Percentiles rank a stretch among this genome's conserved stretches.
Evolutionary conservation across 2,329 filamentous ascomycete species (phyloP).

Genomic region (Chaetoscypha palmicola): DNA sequence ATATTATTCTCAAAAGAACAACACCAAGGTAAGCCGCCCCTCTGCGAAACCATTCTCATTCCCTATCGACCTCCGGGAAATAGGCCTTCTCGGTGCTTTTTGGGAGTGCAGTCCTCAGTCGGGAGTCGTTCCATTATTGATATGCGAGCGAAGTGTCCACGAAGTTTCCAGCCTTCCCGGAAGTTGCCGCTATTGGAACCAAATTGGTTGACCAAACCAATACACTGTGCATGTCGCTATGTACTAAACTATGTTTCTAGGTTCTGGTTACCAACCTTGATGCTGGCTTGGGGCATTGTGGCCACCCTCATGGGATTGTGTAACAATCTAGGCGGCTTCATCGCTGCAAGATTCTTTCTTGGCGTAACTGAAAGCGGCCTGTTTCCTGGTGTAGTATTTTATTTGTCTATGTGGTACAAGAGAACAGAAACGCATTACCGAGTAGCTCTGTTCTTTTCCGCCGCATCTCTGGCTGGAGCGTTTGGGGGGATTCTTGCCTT

Average conservation of each 20-base stretch:
- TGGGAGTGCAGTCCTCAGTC: no score
- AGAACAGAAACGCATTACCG: slow-evolving; percentile 47
- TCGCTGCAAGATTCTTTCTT: slow-evolving; percentile 47
- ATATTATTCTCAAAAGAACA: slow-evolving; percentile 54
- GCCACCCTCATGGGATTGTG: slow-evolving; percentile 46
- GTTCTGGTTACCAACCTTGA: slow-evolving; percentile 51
- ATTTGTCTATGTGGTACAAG: slow-evolving; percentile 46
- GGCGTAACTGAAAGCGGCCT: slow-evolving; percentile 50
- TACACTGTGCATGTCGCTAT: no score
- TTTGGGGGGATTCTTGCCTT: slow-evolving; percentile 52
- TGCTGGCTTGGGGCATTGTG: slow-evolving; percentile 48
- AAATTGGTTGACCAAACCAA: background rate
- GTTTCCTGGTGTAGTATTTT: slow-evolving; percentile 46
- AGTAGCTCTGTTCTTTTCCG: slow-evolving; percentile 49
- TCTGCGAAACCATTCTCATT: no score
- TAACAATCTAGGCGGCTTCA: slow-evolving; percentile 43
- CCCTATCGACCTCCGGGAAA: no score
- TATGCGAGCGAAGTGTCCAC: no score
- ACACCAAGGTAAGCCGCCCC: slow-evolving; percentile 33
- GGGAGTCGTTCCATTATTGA: no score
- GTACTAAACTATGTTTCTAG: no score
- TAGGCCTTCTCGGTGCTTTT: no score
- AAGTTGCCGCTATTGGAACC: no score
- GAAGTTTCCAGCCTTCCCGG: no score
- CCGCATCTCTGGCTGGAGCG: slow-evolving; percentile 47